Evolutionary conservation across 2,329 filamentous ascomycete species (phyloP).

Genomic region (Nemania sp.): DNA sequence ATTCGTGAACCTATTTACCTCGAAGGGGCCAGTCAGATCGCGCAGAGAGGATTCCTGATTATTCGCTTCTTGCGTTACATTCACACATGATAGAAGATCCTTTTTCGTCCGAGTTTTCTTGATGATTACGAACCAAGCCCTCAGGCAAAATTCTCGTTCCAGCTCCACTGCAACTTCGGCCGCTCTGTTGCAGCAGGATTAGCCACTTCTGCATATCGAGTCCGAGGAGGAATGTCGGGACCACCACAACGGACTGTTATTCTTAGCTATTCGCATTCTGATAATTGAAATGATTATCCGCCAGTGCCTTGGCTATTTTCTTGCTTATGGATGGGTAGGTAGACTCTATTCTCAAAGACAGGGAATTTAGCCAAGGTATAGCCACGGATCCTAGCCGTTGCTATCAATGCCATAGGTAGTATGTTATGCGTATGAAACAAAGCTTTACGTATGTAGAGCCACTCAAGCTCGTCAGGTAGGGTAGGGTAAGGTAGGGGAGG

Average conservation of each 20-base stretch:
- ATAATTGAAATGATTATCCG: constrained; percentile 11
- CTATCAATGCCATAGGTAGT: constrained; percentile 37
- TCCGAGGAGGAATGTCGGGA: constrained; percentile 27
- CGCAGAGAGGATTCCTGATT: constrained; percentile 23
- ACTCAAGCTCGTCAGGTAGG: too few relatives aligned
- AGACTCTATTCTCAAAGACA: constrained; percentile 20
- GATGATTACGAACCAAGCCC: constrained; percentile 21
- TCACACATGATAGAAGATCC: constrained; percentile 14
- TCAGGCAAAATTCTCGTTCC: constrained; percentile 10
- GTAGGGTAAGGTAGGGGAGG: too few relatives aligned
- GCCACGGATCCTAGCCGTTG: constrained; percentile 37
- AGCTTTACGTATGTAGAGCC: background rate
- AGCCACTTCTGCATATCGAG: constrained; percentile 30
- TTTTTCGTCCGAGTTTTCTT: constrained; percentile 3
- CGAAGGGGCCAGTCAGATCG: constrained; percentile 32
- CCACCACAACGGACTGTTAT: constrained; percentile 20
- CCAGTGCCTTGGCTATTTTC: constrained; percentile 2
- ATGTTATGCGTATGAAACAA: constrained; percentile 22
- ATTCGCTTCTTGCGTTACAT: constrained; percentile 32
- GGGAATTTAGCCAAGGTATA: constrained; percentile 17
- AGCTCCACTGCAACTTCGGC: constrained; percentile 28
- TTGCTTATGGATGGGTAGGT: constrained; percentile 27
- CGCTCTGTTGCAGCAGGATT: constrained; percentile 27
- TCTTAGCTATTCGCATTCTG: constrained; percentile 29
- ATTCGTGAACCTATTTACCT: constrained; percentile 30